A percentile compares a stretch with the other conserved stretches of the same genome.
phyloP scores from a whole-genome alignment of 495 filamentous ascomycete genomes.

The Podospora pseudopauciseta region DNA sequence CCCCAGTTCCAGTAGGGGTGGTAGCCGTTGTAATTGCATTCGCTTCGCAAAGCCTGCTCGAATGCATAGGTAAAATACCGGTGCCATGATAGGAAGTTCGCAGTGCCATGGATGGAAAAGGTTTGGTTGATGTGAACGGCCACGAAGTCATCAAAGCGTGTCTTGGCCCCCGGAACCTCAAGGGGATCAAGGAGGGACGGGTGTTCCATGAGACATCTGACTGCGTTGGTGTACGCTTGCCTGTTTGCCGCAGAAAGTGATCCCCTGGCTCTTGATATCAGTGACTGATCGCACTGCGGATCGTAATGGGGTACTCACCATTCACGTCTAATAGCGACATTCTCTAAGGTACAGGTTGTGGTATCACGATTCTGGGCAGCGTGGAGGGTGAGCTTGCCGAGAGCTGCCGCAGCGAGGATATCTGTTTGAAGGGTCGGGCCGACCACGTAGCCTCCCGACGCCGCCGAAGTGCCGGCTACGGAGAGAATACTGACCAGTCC shows the following conservation, averaged over 20 bases:
- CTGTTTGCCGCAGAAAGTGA: neutral
- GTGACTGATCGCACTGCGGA: neutral
- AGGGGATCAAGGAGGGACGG: slow-evolving; percentile 41
- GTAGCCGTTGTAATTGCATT: slow-evolving; percentile 64
- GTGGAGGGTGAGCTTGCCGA: neutral
- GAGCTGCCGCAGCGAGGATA: neutral
- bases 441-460: neutral
- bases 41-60: slow-evolving; percentile 62
- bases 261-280: neutral
- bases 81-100: slow-evolving; percentile 51
- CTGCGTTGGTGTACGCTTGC: slow-evolving; percentile 54
- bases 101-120: slow-evolving; percentile 56
- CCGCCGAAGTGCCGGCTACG: neutral
- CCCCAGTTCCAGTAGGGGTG: slow-evolving; percentile 67
- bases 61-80: slow-evolving; percentile 60
- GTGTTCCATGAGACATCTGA: slow-evolving; percentile 55
- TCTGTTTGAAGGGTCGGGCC: neutral
- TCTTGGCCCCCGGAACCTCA: slow-evolving; percentile 29
- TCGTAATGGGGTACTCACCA: neutral
- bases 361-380: neutral
- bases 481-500: no score
- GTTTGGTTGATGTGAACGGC: slow-evolving; percentile 62
- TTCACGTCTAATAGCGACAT: neutral
- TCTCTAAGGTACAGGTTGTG: neutral
- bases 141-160: slow-evolving; percentile 61